phyloP scores from a whole-genome alignment of 768 basidiomycete genomes.

The Tephrocybe sp. region DNA sequence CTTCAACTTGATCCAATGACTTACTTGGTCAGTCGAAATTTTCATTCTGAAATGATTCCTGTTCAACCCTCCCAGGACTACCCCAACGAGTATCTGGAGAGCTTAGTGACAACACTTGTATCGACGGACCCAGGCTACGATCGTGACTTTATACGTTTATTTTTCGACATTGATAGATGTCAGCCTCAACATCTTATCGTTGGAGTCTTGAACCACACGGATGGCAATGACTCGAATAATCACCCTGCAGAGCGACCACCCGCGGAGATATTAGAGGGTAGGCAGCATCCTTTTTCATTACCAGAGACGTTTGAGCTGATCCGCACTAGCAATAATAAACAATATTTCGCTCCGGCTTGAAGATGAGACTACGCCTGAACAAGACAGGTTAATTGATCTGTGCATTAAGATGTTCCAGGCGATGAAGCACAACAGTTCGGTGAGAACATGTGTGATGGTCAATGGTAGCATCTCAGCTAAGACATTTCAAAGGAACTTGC shows the following conservation, averaged over 20 bases:
- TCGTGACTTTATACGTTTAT: constrained; percentile 50
- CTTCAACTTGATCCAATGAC: constrained; percentile 58
- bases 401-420: constrained; percentile 45
- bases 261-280: constrained; percentile 13
- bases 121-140: constrained; percentile 48
- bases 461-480: neutral
- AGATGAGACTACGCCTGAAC: constrained; percentile 18
- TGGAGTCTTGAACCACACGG: neutral
- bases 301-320: neutral
- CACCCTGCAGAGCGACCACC: constrained; percentile 14
- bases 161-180: constrained; percentile 50
- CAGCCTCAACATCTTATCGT: constrained; percentile 8
- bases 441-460: constrained; percentile 19
- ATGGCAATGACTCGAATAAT: neutral
- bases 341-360: constrained; percentile 39
- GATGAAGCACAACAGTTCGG: constrained; percentile 48
- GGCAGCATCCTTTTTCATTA: neutral
- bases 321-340: constrained; percentile 38
- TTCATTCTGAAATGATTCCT: neutral
- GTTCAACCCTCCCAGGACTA: constrained; percentile 31
- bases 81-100: constrained; percentile 48
- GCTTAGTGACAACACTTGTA: constrained; percentile 51
- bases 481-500: constrained; percentile 17
- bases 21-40: constrained; percentile 46
- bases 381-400: constrained; percentile 37